phyloP scores from a whole-genome alignment of 192 early-diverging fungal species.

The Coemansia sp. region DNA sequence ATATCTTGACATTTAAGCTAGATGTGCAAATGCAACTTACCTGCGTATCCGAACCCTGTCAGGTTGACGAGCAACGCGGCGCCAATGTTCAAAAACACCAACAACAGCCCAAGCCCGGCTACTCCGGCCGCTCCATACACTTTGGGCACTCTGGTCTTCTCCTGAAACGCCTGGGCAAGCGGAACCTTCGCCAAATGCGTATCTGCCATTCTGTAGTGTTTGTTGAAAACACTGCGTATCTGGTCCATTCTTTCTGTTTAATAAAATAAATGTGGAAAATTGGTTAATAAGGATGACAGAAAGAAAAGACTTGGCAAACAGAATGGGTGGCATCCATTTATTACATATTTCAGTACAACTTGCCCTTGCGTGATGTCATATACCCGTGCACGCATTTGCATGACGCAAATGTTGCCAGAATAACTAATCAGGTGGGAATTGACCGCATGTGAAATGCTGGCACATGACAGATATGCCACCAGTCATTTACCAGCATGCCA shows the following conservation, averaged over 20 bases:
- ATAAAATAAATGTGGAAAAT: background rate
- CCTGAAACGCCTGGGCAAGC: constrained; percentile 67
- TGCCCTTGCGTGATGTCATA: constrained; percentile 5
- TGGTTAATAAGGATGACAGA: background rate
- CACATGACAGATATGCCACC: too few relatives aligned
- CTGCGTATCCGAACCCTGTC: constrained; percentile 87
- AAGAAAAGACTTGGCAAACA: too few relatives aligned
- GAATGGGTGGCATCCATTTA: too few relatives aligned
- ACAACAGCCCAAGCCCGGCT: constrained; percentile 60
- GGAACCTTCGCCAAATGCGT: constrained; percentile 71
- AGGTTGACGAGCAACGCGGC: constrained; percentile 78
- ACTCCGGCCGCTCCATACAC: constrained; percentile 76
- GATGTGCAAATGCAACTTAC: constrained; percentile 35
- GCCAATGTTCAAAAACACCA: constrained; percentile 91
- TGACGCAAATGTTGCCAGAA: background rate
- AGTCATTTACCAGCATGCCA: too few relatives aligned
- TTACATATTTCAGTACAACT: background rate
- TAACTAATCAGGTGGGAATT: too few relatives aligned
- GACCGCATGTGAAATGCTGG: too few relatives aligned
- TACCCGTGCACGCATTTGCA: background rate
- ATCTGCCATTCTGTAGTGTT: constrained; percentile 58
- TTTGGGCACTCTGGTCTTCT: constrained; percentile 81
- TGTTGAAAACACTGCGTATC: constrained; percentile 42
- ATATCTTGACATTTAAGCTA: too few relatives aligned
- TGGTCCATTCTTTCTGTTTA: constrained; percentile 37